Conservation (phyloP, 257 asterid genomes). For the Jacaranda copaia region DNA sequence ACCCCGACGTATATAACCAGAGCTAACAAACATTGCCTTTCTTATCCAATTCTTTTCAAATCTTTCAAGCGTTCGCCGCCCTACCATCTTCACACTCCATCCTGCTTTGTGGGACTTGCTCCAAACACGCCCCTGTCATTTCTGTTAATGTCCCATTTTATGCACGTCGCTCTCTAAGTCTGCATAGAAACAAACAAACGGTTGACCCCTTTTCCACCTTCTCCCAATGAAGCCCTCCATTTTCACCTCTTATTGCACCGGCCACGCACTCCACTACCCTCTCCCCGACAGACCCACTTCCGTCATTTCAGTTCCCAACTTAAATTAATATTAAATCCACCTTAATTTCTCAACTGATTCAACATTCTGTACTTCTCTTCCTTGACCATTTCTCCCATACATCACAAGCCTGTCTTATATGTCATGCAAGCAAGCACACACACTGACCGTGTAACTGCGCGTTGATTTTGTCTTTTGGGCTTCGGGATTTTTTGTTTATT, state of each 20-base stretch:
- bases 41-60: too few species aligned
- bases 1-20: too few species aligned
- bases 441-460: constrained; percentile 38
- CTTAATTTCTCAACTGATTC: constrained; percentile 25
- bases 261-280: not conserved
- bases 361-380: constrained; percentile 37
- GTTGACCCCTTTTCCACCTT: constrained; percentile 1
- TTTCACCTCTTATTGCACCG: not conserved
- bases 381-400: constrained; percentile 37
- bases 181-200: not conserved
- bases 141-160: not conserved
- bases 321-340: constrained; percentile 10
- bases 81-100: not conserved
- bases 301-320: not conserved
- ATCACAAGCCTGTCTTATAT: constrained; percentile 32
- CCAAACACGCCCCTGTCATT: not conserved
- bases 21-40: too few species aligned
- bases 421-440: constrained; percentile 49
- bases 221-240: constrained; percentile 17
- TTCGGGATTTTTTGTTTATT: not conserved
- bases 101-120: not conserved
- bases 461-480: constrained; percentile 12
- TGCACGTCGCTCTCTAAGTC: not conserved
- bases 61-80: too few species aligned
- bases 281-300: constrained; percentile 9